These are phyloP conservation scores for Lasiosphaeria hispida DNA, from an alignment of 495 filamentous ascomycete species.

Conservation along the genomic window DNA sequence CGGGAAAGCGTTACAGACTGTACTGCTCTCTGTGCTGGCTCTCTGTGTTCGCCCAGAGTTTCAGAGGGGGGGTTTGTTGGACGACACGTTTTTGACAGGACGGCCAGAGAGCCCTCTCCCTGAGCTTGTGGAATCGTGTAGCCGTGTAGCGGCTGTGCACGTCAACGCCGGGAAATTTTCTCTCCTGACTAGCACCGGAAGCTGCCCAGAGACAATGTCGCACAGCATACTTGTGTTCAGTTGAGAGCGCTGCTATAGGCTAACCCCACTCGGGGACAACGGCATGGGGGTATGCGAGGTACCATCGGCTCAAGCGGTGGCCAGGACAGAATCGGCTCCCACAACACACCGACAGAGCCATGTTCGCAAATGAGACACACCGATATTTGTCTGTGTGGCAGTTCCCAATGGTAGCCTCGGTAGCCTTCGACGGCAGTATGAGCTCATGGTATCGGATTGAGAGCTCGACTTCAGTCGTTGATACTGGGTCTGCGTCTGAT, in stretches of 20 bases:
- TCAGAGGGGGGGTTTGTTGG: slow-evolving; percentile 16
- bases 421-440: too few relatives aligned
- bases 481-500: too few relatives aligned
- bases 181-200: slow-evolving; percentile 6
- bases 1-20: too few relatives aligned
- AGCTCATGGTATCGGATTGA: too few relatives aligned
- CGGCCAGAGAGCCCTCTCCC: slow-evolving; percentile 15
- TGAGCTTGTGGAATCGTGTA: slow-evolving; percentile 23
- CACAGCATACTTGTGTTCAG: neutral
- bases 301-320: too few relatives aligned
- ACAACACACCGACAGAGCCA: too few relatives aligned
- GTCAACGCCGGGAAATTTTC: slow-evolving; percentile 38
- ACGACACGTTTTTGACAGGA: slow-evolving; percentile 29
- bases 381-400: too few relatives aligned
- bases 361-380: too few relatives aligned
- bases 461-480: too few relatives aligned
- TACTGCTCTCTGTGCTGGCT: neutral
- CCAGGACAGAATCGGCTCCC: too few relatives aligned
- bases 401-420: too few relatives aligned
- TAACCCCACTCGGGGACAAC: neutral
- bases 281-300: too few relatives aligned
- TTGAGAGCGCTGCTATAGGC: neutral
- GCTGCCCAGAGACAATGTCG: neutral
- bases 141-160: slow-evolving; percentile 27
- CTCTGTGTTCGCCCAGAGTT: slow-evolving; percentile 3